phyloP scores from a whole-genome alignment of 345 rosid species.

The Pelargonium nanum region DNA sequence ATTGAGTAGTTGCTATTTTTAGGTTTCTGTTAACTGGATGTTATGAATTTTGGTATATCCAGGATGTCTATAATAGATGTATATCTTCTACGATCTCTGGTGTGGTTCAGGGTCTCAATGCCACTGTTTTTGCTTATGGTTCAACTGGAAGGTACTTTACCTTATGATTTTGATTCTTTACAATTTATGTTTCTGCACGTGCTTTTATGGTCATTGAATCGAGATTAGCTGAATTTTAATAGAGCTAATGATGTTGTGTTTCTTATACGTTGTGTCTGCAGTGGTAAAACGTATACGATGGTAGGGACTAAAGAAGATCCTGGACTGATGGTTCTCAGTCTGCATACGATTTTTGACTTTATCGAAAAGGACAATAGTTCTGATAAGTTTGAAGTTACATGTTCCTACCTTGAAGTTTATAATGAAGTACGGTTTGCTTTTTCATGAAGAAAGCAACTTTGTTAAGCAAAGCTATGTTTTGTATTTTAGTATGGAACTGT shows the following conservation, averaged over 20 bases:
- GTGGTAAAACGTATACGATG: conserved; percentile 95
- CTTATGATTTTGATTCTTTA: not conserved
- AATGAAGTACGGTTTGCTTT: conserved; percentile 51
- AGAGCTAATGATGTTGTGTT: not conserved
- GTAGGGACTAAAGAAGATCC: conserved; percentile 83
- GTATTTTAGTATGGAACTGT: not conserved
- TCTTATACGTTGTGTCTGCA: conserved; percentile 18
- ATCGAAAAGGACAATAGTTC: conserved; percentile 55
- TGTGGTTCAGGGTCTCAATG: conserved; percentile 86
- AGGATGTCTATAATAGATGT: conserved; percentile 64
- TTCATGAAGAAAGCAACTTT: conserved; percentile 1
- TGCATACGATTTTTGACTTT: conserved; percentile 67
- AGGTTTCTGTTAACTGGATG: not conserved
- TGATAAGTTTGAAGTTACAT: conserved; percentile 69
- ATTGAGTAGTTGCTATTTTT: not conserved
- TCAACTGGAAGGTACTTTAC: conserved; percentile 83
- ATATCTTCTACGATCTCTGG: conserved; percentile 65
- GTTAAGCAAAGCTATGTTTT: too few species aligned
- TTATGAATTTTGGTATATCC: conserved; percentile 4
- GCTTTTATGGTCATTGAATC: not conserved
- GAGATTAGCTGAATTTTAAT: not conserved
- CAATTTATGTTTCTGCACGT: not conserved
- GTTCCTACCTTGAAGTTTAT: conserved; percentile 95
- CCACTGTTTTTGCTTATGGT: conserved; percentile 92
- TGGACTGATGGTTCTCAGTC: conserved; percentile 94